These are phyloP conservation scores for Neofusicoccum sp. DNA, from an alignment of 2,329 filamentous ascomycete genomes.

Conservation along the genomic window DNA sequence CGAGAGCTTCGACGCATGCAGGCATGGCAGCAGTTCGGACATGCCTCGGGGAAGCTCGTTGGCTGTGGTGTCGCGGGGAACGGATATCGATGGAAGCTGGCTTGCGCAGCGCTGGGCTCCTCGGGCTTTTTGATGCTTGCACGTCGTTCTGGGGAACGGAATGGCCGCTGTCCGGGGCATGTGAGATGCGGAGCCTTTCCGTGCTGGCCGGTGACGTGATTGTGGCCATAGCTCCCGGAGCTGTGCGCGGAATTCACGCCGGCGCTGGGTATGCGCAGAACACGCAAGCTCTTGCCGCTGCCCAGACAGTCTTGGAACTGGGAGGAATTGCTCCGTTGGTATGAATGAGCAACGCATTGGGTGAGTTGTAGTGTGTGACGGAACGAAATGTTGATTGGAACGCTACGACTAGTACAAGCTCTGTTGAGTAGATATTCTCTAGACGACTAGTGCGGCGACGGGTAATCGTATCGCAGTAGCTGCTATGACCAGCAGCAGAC, in stretches of 20 bases:
- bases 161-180: neutral
- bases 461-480: too few relatives aligned
- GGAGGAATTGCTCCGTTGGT: too few relatives aligned
- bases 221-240: slow-evolving; percentile 12
- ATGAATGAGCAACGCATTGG: too few relatives aligned
- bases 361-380: too few relatives aligned
- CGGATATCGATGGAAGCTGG: slow-evolving; percentile 8
- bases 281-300: neutral
- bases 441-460: too few relatives aligned
- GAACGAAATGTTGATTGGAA: too few relatives aligned
- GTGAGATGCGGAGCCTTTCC: neutral
- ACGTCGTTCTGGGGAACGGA: neutral
- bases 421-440: too few relatives aligned
- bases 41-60: neutral
- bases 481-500: too few relatives aligned
- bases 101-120: neutral
- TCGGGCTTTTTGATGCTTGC: slow-evolving; percentile 6
- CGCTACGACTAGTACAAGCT: too few relatives aligned
- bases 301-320: neutral
- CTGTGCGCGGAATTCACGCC: neutral
- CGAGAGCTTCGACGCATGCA: too few relatives aligned
- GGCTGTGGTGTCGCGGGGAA: neutral
- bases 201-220: slow-evolving; percentile 1
- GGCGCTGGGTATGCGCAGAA: neutral
- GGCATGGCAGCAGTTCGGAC: neutral